Evolutionary conservation across 2,329 filamentous ascomycete genomes (phyloP).

Genomic region (Epichloe gansuensis): DNA sequence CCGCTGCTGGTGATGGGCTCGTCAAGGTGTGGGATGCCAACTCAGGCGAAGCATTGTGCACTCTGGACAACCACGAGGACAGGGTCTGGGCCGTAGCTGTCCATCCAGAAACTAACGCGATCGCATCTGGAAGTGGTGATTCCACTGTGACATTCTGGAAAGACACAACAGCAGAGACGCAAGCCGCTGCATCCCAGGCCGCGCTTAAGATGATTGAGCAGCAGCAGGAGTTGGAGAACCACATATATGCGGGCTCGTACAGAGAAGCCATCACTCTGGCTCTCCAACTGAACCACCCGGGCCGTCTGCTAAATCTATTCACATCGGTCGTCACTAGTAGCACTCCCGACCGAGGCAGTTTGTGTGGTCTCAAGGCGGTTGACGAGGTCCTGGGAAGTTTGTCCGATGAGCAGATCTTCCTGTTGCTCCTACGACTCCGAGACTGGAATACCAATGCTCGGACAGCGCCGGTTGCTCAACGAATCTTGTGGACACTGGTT

Average conservation of each 20-base stretch:
- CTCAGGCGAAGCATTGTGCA: conserved; percentile 73
- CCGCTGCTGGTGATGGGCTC: conserved; percentile 83
- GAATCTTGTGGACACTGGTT: conserved; percentile 68
- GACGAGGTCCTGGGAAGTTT: conserved; percentile 73
- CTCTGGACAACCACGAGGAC: conserved; percentile 93
- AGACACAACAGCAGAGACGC: conserved; percentile 75
- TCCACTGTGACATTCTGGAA: conserved; percentile 92
- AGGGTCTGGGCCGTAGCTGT: conserved; percentile 83
- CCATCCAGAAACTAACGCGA: conserved; percentile 53
- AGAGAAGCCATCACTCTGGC: conserved; percentile 87
- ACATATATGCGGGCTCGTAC: conserved; percentile 78
- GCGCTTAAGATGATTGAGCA: conserved; percentile 77
- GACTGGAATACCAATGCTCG: conserved; percentile 98
- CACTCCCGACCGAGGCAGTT: conserved; percentile 47
- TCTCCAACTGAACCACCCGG: conserved; percentile 87
- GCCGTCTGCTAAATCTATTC: conserved; percentile 73
- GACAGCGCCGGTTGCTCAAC: conserved; percentile 74
- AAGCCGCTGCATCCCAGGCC: conserved; percentile 59
- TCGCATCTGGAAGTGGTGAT: conserved; percentile 86
- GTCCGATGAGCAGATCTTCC: conserved; percentile 75
- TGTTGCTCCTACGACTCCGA: conserved; percentile 66
- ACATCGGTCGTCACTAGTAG: conserved; percentile 59
- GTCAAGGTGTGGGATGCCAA: conserved; percentile 94
- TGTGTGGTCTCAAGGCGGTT: conserved; percentile 56
- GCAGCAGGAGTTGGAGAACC: conserved; percentile 88